Evolutionary conservation across 2,329 filamentous ascomycete genomes (phyloP).

Genomic region (Fusarium multiceps): DNA sequence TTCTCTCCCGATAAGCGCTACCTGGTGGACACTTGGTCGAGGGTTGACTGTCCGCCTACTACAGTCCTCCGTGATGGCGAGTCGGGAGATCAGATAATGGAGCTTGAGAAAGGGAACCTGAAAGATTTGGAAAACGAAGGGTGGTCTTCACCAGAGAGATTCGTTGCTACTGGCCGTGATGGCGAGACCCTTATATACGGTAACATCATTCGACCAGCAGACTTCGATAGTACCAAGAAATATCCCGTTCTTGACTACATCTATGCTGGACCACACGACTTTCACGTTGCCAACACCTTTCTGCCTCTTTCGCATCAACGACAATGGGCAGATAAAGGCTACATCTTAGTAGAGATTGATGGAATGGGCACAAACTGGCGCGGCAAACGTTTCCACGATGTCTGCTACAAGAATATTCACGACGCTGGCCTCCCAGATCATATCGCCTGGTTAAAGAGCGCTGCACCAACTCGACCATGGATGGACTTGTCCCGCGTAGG

Average conservation of each 20-base stretch:
- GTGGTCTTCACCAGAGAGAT: conserved; percentile 41
- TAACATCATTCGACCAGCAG: conserved; percentile 42
- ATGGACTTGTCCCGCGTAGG: conserved; percentile 47
- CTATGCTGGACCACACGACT: conserved; percentile 47
- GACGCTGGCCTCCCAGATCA: conserved; percentile 48
- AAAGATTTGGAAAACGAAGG: conserved; percentile 13
- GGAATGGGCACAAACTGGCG: conserved; percentile 51
- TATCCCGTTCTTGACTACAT: conserved; percentile 48
- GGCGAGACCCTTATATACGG: conserved; percentile 44
- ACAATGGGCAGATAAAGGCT: conserved; percentile 46
- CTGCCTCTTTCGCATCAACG: conserved; percentile 24
- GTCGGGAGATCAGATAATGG: conserved; percentile 28
- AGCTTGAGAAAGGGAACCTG: conserved; percentile 24
- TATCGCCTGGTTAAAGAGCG: conserved; percentile 47
- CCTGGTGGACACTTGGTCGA: conserved; percentile 44
- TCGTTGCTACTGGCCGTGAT: conserved; percentile 44
- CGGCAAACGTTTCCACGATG: conserved; percentile 47
- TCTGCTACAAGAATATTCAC: conserved; percentile 47
- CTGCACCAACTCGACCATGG: conserved; percentile 43
- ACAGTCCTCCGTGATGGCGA: conserved; percentile 34
- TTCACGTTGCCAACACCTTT: conserved; percentile 45
- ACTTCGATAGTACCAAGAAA: conserved; percentile 40
- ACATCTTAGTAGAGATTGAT: conserved; percentile 47
- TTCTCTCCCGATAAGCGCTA: conserved; percentile 39
- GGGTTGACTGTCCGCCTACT: conserved; percentile 40